Evolutionary conservation across 176 grass and related monocot genomes (phyloP).

Genomic region (Dactylis glomerata): DNA sequence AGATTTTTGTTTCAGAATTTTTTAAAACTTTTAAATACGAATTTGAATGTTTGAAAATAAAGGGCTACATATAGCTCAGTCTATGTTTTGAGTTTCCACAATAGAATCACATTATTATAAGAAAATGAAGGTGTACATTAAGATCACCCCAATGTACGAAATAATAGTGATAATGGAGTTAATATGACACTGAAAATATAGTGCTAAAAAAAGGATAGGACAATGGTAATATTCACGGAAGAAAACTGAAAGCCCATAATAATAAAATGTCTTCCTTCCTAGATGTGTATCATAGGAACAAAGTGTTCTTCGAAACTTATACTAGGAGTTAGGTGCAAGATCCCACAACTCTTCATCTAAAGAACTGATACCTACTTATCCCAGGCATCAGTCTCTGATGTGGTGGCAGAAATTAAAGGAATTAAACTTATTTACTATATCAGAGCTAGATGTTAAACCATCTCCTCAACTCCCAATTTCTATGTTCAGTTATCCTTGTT

Average conservation of each 20-base stretch:
- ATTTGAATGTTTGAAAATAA: too few relatives aligned
- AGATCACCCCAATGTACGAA: not conserved
- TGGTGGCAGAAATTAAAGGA: not conserved
- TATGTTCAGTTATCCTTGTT: conserved; percentile 22
- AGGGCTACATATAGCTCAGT: too few relatives aligned
- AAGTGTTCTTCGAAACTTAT: not conserved
- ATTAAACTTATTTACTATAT: conserved; percentile 38
- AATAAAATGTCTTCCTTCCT: not conserved
- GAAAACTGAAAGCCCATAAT: not conserved
- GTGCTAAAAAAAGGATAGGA: not conserved
- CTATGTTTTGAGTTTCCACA: too few relatives aligned
- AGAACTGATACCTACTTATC: not conserved
- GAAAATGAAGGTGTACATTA: not conserved
- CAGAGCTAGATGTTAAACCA: conserved; percentile 8
- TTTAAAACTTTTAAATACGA: too few relatives aligned
- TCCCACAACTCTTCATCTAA: not conserved
- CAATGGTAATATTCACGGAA: not conserved
- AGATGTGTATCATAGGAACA: conserved; percentile 6
- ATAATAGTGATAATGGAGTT: not conserved
- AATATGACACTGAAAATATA: not conserved
- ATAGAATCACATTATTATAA: too few relatives aligned
- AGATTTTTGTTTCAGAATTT: too few relatives aligned
- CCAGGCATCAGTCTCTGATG: not conserved
- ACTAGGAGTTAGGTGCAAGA: not conserved
- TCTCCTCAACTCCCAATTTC: not conserved